Base-by-base conservation (phyloP, 2,329 filamentous ascomycete genomes). In the Aspergillus brunneoviolaceus region DNA sequence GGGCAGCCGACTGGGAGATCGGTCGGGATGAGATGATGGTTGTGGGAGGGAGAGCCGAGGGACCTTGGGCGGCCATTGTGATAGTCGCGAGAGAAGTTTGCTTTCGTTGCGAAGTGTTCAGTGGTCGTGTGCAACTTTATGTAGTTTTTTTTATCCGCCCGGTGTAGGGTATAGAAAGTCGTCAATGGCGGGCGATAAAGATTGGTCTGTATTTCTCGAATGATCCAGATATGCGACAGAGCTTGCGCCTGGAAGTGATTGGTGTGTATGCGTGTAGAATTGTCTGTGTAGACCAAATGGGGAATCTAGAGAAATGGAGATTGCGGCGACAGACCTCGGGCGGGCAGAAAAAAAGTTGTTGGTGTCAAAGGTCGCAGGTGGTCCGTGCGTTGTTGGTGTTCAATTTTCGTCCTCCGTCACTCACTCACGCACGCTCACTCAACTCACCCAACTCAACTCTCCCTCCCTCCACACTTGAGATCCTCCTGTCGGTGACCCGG, bases 1-100 rank as follows among this genome's bases (percentile, higher is more conserved):
- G 73, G 19, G 78, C 77, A 12, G 69, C 67, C 42, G 74, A 71
- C 63, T 77, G 71, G 54, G 73, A 68, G 65, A 79, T 76, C 50
- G 69, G 64, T 47, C 67, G 69, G 16, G 72, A 72, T 59, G 67
- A 69, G 61, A 74, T 74, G 61, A 78, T 69, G 54, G 67, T 73
- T 59, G 76, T 75, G 51, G 72, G 74, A 25, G 75, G 76, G 47
- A 77, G 70, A 21, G 77, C 72, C 21, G 66, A 67, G 60, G 76
- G 76, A 60, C 69, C 70, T 63, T 73, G 69, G 49, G 70, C 62
- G 60, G 74, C 66, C 77, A 79, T 79, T 66, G 62, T 70, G 63
- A 31, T 55, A 2, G 21, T 21, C 21, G 21, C 27, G 7, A 10
- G 57, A 45, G 39, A 45, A 14, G 39, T 59, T 25, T 23, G 14